phyloP scores from a whole-genome alignment of 305 asterid species.

The Salvia sclarea region DNA sequence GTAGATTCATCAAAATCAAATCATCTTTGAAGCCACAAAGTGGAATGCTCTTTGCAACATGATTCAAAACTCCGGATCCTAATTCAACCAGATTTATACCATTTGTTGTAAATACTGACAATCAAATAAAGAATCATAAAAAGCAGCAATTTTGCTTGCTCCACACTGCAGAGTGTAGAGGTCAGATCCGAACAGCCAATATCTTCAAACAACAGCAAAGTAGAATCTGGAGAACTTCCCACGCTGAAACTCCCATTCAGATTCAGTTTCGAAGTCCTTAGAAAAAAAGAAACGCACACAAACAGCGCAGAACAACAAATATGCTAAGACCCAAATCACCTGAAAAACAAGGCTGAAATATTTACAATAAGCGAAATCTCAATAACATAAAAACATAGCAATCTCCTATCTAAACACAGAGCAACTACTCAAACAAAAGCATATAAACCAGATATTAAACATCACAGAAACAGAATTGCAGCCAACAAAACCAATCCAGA shows the following conservation, averaged over 20 bases:
- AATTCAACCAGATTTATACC: neutral
- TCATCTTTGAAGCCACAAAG: no score
- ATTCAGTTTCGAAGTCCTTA: slow-evolving; percentile 18
- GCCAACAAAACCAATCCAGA: slow-evolving; percentile 14
- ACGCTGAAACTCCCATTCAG: slow-evolving; percentile 21
- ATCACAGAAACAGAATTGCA: neutral
- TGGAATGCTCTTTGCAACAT: no score
- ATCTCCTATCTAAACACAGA: slow-evolving; percentile 8
- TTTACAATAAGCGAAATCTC: neutral
- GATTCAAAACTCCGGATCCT: neutral
- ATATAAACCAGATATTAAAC: neutral
- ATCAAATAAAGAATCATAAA: slow-evolving; percentile 9
- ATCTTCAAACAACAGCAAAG: slow-evolving; percentile 31
- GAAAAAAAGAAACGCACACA: neutral
- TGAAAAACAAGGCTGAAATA: neutral
- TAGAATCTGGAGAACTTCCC: slow-evolving; percentile 9
- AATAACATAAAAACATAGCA: slow-evolving; percentile 6
- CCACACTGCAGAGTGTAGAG: neutral
- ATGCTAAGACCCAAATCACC: slow-evolving; percentile 7
- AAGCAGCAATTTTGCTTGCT: slow-evolving; percentile 28
- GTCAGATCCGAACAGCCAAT: slow-evolving; percentile 7
- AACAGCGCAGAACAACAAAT: slow-evolving; percentile 13
- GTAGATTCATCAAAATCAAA: slow-evolving; percentile 2
- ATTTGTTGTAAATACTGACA: neutral
- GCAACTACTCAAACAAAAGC: slow-evolving; percentile 1